Base-by-base conservation (phyloP, 2,329 filamentous ascomycete species). In the Mycosphaerella sp. region DNA sequence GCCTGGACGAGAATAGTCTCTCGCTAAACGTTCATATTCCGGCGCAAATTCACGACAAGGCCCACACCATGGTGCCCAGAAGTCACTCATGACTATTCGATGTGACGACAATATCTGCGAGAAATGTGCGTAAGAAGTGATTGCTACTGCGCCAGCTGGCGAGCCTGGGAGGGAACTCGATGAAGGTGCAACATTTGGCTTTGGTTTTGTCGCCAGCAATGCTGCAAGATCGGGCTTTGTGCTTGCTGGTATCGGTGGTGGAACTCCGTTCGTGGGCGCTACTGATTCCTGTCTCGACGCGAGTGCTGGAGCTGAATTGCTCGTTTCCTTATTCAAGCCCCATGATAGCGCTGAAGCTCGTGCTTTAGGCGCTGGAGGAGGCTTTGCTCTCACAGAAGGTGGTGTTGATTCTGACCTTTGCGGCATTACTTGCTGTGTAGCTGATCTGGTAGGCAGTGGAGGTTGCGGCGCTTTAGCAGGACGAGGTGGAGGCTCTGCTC, bases 191-290 rank as follows among this genome's bases (percentile, higher is more conserved):
- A 45, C 54, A 49, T 55, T 60, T 12, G 53, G 25, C 17, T 57
- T 68, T 13, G 77, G 76, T 56, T 79, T 79, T 1, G 73, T 75
- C 6, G 77, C 73, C 66, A 78, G 73, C 14, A 82, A 68, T 39
- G 77, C 74, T 6, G 76, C 73, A 3, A 83, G 69, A 66, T 82
- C 77, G n/a, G 80, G 80, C 37, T 79, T 71, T 18, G 79, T 79
- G 16, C 71, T 68, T 21, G 73, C 59, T 6, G 80, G 80, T 9
- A 83, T 64, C 1, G 79, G 79, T 2, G 80, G 74, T 18, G 73
- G 73, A 9, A 59, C 59, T 34, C 58, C 61, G 21, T 60, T 56
- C 4, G 41, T 37, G n/a, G 30, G 30, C 30, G 43, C 27, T 8
- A 54, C 46, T 12, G 49, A 2, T 6, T 46, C 52, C 10, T 55